Evolutionary conservation across 2,329 filamentous ascomycete species (phyloP).

Genomic region (Coniochaeta pulveracea): DNA sequence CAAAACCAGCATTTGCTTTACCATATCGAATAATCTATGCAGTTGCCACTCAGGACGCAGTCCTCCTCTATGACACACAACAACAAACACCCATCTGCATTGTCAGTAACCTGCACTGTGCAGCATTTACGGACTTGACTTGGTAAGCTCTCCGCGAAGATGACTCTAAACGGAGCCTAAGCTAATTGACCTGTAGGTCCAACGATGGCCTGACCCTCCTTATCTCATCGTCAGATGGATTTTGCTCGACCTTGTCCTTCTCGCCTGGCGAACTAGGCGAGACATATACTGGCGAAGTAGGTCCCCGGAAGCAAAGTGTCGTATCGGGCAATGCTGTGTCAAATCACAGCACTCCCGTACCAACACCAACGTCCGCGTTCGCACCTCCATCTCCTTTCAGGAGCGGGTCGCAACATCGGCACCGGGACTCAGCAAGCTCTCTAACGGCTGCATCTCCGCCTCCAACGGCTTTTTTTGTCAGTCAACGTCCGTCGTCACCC

Average conservation of each 20-base stretch:
- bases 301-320: constrained; percentile 32
- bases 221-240: constrained; percentile 96
- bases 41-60: constrained; percentile 91
- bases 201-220: constrained; percentile 50
- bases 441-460: constrained; percentile 47
- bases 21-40: constrained; percentile 94
- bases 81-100: constrained; percentile 88
- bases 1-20: constrained; percentile 66
- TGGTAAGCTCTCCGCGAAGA: constrained; percentile 62
- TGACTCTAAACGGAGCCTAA: not conserved
- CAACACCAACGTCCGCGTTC: constrained; percentile 56
- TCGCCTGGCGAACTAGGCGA: constrained; percentile 74
- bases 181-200: constrained; percentile 27
- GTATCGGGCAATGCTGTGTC: constrained; percentile 31
- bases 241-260: constrained; percentile 89
- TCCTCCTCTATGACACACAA: constrained; percentile 92
- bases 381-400: constrained; percentile 49
- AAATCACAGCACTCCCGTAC: constrained; percentile 55
- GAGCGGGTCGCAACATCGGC: constrained; percentile 35
- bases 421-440: constrained; percentile 47
- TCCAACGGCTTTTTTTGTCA: constrained; percentile 42
- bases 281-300: constrained; percentile 59
- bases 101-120: constrained; percentile 94
- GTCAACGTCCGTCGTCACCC: constrained; percentile 63
- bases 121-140: constrained; percentile 90